These are phyloP conservation scores for Diaporthe citri DNA, from an alignment of 2,329 filamentous ascomycete species.

Conservation along the genomic window DNA sequence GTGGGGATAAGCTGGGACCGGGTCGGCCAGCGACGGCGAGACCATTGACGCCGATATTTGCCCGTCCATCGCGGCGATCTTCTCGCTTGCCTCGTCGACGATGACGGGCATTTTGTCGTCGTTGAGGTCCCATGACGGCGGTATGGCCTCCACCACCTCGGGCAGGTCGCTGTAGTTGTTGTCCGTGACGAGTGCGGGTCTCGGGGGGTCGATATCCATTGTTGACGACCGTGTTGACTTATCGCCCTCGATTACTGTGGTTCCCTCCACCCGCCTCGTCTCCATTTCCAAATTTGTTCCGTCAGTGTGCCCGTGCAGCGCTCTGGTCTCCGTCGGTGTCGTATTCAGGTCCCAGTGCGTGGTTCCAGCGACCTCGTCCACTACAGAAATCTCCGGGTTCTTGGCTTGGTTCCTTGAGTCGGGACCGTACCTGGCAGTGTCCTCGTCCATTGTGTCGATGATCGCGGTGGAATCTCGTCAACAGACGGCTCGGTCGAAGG, in stretches of 20 bases:
- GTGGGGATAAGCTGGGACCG: conserved; percentile 30
- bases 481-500: background rate
- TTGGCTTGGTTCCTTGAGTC: conserved; percentile 8
- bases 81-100: conserved; percentile 3
- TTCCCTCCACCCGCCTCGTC: conserved; percentile 9
- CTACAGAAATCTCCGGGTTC: background rate
- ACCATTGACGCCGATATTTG: background rate
- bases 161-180: conserved; percentile 31
- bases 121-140: conserved; percentile 14
- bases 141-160: conserved; percentile 23
- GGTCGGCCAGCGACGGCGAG: conserved; percentile 27
- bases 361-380: conserved; percentile 10
- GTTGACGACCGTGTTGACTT: background rate
- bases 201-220: conserved; percentile 16
- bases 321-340: conserved; percentile 17
- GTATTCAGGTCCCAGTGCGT: conserved; percentile 24
- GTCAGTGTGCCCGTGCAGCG: background rate
- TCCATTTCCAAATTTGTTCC: background rate
- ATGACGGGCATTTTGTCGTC: conserved; percentile 31
- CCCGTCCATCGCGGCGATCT: conserved; percentile 24
- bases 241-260: conserved; percentile 9
- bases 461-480: background rate
- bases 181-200: conserved; percentile 21
- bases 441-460: background rate
- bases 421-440: background rate